These are phyloP conservation scores for Xanthoconium separans DNA, from an alignment of 1,284 basidiomycete genomes.

Conservation along the genomic window DNA sequence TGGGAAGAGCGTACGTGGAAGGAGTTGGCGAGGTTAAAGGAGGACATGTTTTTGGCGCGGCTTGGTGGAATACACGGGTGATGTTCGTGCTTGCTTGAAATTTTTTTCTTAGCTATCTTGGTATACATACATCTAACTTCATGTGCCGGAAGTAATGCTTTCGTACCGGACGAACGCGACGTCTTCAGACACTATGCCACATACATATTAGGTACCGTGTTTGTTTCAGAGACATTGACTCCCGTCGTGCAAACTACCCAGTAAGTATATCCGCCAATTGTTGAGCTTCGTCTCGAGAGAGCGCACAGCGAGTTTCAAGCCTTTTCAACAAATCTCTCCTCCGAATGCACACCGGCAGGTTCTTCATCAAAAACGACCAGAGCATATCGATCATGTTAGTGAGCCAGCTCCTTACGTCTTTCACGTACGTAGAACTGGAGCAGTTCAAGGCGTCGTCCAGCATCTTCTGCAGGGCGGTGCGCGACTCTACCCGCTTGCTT, in stretches of 20 bases:
- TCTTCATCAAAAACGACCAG: background rate
- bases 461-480: background rate
- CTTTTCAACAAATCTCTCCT: background rate
- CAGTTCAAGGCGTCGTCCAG: background rate
- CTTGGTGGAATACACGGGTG: slow-evolving; percentile 61
- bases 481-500: slow-evolving; percentile 1
- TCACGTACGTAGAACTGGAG: background rate
- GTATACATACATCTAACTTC: background rate
- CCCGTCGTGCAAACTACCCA: background rate
- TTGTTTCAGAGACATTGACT: no score
- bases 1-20: slow-evolving; percentile 94
- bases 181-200: no score
- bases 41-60: slow-evolving; percentile 89
- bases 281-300: background rate
- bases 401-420: background rate
- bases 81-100: no score
- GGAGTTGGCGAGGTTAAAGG: slow-evolving; percentile 75
- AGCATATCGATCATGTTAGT: background rate
- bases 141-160: background rate
- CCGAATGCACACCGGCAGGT: background rate
- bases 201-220: no score
- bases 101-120: no score
- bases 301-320: background rate
- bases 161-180: background rate
- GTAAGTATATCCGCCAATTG: background rate